Base-by-base conservation (phyloP, 148 eudicot species). In the Cornus florida region DNA sequence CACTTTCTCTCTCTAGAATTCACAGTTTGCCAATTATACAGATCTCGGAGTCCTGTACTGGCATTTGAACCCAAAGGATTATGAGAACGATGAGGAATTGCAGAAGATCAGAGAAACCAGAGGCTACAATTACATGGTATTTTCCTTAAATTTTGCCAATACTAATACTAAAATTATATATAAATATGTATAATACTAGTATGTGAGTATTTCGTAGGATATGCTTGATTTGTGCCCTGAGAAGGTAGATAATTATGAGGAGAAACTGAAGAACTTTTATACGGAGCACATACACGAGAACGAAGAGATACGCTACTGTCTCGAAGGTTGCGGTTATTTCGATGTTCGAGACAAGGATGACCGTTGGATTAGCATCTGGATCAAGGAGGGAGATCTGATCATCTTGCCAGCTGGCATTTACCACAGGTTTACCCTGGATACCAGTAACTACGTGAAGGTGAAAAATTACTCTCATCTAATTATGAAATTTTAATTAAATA, bases 251-350 rank as follows among this genome's bases (percentile, higher is more conserved):
- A 95, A 95, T 76, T 95, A 95, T 74, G 97, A 95, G 82, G 88
- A 91, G 87, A 95, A 95, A 88, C 86, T 93, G 88, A 93, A 84
- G 85, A 93, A 88, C 75, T 95, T 95, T 81, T 95, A 85, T 86
- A 90, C 96, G 0, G 98, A 95, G 87, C 98, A 95, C 84, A 91
- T 95, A 11, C 98, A 95, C 70, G 94, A 83, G 2, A 96, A 93
- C 39, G 98, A 95, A 77, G 98, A 95, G 85, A 95, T 95, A 75
- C 97, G 98, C 46, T 95, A 95, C 78, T 95, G 98, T 82, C 84
- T 95, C 82, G 91, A 86, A 64, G 98, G 98, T 71, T 90, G 96
- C 78, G 97, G 98, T 64, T 95, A 95, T 72, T 95, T 95, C 79
- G 98, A 95, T 79, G 96, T 95, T 20, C 86, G 98, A 62, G 96